Base-by-base conservation (phyloP, 1,284 basidiomycete genomes). In the Gymnopus androsaceus region DNA sequence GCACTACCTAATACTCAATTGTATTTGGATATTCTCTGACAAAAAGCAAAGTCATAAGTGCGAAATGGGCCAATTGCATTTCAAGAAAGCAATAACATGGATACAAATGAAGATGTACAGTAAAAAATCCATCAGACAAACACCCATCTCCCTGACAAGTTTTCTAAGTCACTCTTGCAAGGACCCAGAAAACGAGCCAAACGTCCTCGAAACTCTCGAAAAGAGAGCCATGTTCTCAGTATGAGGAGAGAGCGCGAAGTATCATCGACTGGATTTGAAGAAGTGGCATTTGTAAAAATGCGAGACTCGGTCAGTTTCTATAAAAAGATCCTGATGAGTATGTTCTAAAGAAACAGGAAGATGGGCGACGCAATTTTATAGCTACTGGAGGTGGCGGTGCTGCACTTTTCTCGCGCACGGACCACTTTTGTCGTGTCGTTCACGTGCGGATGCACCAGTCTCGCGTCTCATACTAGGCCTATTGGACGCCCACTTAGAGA, bases 271-370 rank as follows among this genome's bases (percentile, higher is more conserved):
- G 87, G 83, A 88, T 82, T 79, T 82, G 80, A 87, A 87, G 80
- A 78, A 83, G 83, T 73, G 86, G 86, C 87, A 88, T 85, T 84
- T 81, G 79, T 88, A 87, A 87, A 88, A 85, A 87, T 88, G 87
- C 87, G 83, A 87, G 85, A 89, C 85, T 87, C 85, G 87, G 87
- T 88, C 85, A 88, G 87, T 86, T 85, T 84, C 87, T 89, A 86
- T 88, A 85, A 81, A 89, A 90, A 90, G 87, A 90, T 89, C 87
- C 87, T 88, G 75, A 74, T 87, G 87, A 90, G 87, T 89, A 89
- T 89, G 87, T 88, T 88, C 87, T 85, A 59, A 75, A 64, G 81
- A 78, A 75, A 69, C 67, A 58, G 28, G 0, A 28, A 56, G 52
- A 58, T 54, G 23, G 46, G 59, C 1, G 11, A 37, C 3, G 27